Conservation (phyloP, 2,329 filamentous ascomycete species). For the Penicillium concentricum region DNA sequence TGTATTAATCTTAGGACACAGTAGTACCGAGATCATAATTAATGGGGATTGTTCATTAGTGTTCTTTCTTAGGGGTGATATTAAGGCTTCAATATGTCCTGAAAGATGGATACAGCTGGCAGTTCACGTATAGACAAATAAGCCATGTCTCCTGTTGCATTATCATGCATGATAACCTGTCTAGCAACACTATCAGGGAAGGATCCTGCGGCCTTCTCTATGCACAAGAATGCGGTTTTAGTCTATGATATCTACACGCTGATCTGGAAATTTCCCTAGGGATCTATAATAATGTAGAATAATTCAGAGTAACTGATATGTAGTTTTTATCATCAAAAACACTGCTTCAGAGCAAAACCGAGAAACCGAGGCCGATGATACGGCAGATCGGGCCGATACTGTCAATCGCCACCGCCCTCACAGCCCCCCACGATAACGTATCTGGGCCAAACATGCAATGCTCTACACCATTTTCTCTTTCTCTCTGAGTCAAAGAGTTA, state of each 20-base stretch:
- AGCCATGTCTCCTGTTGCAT: not conserved
- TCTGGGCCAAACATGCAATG: slow-evolving; percentile 2
- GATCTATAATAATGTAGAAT: no score
- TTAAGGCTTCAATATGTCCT: not conserved
- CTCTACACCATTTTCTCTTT: not conserved
- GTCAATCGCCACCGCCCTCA: slow-evolving; percentile 10
- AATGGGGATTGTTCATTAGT: not conserved
- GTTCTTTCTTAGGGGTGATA: not conserved
- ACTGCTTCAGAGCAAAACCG: not conserved
- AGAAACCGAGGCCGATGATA: not conserved
- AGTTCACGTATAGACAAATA: not conserved
- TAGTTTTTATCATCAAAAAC: no score
- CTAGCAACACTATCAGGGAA: not conserved
- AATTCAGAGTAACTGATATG: no score
- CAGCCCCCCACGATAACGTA: slow-evolving; percentile 11
- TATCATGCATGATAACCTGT: not conserved
- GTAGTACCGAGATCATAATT: not conserved
- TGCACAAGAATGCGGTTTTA: not conserved
- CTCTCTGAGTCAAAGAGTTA: not conserved
- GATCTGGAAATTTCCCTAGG: not conserved
- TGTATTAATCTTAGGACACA: not conserved
- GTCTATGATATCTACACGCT: no score
- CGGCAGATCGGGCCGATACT: slow-evolving; percentile 4
- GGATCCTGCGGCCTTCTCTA: not conserved
- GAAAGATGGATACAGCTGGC: not conserved